Base-by-base conservation (phyloP, 129 eudicot species). In the Chrysanthemum seticuspe region DNA sequence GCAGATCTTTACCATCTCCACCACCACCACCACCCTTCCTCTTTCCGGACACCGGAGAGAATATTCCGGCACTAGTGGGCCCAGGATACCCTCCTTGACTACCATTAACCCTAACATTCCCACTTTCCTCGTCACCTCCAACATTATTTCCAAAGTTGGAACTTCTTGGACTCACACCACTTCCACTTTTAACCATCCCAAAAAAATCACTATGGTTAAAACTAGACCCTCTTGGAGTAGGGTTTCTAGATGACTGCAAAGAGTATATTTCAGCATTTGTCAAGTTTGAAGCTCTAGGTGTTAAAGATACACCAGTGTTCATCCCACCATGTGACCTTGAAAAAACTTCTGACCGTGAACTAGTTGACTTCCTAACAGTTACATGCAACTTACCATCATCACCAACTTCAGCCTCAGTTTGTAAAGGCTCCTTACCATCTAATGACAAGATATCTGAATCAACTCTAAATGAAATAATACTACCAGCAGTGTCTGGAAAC, bases 311-410 rank as follows among this genome's bases (percentile, higher is more conserved):
- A 6, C 89, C 88, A 15, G 83, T 66, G 49, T 81, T 67, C 34
- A 74, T 74, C 2, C 91, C 92, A 11, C 85, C 88, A 51, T 87
- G 87, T 1, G 97, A 90, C 40, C 97, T 71, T 5, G 89, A 85
- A 66, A 85, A 86, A 3, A 91, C 78, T 40, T 91, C 97, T 25
- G 98, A 92, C 61, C 89, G 78, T 0, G 98, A 92, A 36, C 96
- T 89, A 4, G 91, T 71, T 0, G 98, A 92, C 71, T 87, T 92
- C 54, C 98, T 76, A 0, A 92, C 96, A 0, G 86, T 83, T 3
- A 92, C 98, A 79, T 92, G 98, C 2, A 92, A 79, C 47, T 89
- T 92, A 56, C 96, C 96, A 67, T 92, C 98, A 0, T 86, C 96
- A 0, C 98, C 96, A 56, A 92, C 71, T 71, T 89, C 96, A n/a